These are phyloP conservation scores for Rhizopus delemar DNA, from an alignment of 371 early-diverging fungal species.

Conservation along the genomic window DNA sequence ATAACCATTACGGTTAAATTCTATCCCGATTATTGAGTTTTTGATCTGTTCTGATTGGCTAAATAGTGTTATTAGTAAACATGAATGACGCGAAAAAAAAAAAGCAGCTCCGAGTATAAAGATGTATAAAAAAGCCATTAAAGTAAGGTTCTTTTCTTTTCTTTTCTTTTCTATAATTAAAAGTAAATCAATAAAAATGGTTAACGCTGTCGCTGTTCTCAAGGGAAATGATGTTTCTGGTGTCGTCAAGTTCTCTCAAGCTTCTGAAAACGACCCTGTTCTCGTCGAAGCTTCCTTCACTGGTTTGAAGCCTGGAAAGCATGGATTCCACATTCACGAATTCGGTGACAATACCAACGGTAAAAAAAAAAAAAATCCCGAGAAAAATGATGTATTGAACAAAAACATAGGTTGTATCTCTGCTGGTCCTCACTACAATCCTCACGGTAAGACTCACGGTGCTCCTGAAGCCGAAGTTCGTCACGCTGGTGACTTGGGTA, in stretches of 20 bases:
- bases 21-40: not conserved
- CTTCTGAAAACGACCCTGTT: conserved; percentile 60
- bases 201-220: conserved; percentile 81
- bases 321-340: conserved; percentile 93
- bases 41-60: not conserved
- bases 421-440: conserved; percentile 89
- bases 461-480: conserved; percentile 72
- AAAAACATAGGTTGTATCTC: conserved; percentile 65
- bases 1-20: not conserved
- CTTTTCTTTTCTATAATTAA: conserved; percentile 15
- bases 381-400: not conserved
- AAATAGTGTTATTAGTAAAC: conserved; percentile 14
- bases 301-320: conserved; percentile 77
- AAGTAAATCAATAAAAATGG: conserved; percentile 45
- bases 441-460: conserved; percentile 77
- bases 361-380: conserved; percentile 11
- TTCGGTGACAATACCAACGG: conserved; percentile 85
- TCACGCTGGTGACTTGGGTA: conserved; percentile 92
- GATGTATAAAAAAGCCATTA: conserved; percentile 5
- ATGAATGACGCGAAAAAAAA: conserved; percentile 23
- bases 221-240: conserved; percentile 66
- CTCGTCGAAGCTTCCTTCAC: conserved; percentile 64
- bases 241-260: conserved; percentile 77
- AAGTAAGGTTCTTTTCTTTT: conserved; percentile 17
- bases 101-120: not conserved